A percentile compares a stretch with the other conserved stretches of the same genome.
These are phyloP conservation scores for Monosporascus sp. DNA, from an alignment of 2,329 filamentous ascomycete species.

Conservation along the genomic window DNA sequence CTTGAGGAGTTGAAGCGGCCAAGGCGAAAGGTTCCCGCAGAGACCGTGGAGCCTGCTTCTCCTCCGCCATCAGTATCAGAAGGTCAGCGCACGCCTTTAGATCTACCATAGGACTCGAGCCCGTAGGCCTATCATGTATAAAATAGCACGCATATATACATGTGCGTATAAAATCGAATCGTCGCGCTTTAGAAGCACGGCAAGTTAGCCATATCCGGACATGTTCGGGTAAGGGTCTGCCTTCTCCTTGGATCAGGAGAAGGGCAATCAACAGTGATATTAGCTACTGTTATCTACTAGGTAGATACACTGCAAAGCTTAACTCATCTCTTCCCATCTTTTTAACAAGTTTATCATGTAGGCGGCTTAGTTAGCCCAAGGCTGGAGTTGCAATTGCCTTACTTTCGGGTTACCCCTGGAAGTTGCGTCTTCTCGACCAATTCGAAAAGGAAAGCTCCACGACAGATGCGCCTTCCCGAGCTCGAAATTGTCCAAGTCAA, in stretches of 20 bases:
- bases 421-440: background rate
- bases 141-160: background rate
- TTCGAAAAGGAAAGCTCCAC: background rate
- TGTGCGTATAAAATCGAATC: constrained; percentile 4
- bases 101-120: constrained; percentile 12
- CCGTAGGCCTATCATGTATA: constrained; percentile 2
- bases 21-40: constrained; percentile 57
- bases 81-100: constrained; percentile 12
- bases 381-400: too few relatives aligned
- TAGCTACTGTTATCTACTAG: background rate
- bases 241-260: too few relatives aligned
- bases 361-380: too few relatives aligned
- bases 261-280: background rate
- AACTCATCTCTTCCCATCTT: too few relatives aligned
- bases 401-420: too few relatives aligned
- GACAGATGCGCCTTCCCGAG: background rate
- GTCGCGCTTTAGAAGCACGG: too few relatives aligned
- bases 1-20: constrained; percentile 78
- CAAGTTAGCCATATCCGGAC: background rate
- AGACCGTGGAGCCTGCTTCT: constrained; percentile 18
- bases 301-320: too few relatives aligned
- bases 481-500: background rate
- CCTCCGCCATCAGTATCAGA: constrained; percentile 10
- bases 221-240: background rate
- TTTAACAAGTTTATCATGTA: too few relatives aligned